Evolutionary conservation across 345 rosid genomes (phyloP).

Genomic region (Gossypium anomalum): DNA sequence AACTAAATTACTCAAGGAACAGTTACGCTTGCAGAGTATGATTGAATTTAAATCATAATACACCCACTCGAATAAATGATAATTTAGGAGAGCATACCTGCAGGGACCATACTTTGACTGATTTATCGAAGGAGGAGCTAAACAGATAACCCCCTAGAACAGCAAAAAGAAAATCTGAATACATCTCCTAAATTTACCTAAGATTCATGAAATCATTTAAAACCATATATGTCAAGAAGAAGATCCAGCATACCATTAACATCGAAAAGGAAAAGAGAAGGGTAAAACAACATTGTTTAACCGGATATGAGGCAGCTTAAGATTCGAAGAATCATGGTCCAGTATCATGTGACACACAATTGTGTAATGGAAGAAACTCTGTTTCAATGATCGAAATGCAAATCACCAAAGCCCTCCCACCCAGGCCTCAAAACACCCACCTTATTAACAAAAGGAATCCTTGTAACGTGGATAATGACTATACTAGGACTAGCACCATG

Average conservation of each 20-base stretch:
- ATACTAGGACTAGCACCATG: neutral
- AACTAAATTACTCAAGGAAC: neutral
- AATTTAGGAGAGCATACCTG: conserved; percentile 45
- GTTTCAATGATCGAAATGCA: neutral
- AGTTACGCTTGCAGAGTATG: neutral
- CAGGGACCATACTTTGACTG: conserved; percentile 76
- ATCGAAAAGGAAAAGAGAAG: neutral
- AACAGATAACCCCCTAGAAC: conserved; percentile 72
- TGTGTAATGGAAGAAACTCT: neutral
- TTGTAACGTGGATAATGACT: neutral
- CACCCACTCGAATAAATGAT: conserved; percentile 5
- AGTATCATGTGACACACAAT: neutral
- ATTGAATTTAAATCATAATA: neutral
- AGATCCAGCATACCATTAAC: neutral
- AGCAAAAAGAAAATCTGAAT: conserved; percentile 22
- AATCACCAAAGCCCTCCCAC: neutral
- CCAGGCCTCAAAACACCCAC: neutral
- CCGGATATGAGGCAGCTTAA: neutral
- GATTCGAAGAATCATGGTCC: neutral
- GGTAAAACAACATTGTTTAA: neutral
- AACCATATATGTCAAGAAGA: neutral
- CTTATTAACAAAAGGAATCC: neutral
- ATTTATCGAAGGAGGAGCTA: conserved; percentile 82
- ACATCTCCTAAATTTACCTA: conserved; percentile 10
- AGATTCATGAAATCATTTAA: conserved; percentile 8